phyloP scores from a whole-genome alignment of 495 filamentous ascomycete species.

The Cercophora newfieldiana region DNA sequence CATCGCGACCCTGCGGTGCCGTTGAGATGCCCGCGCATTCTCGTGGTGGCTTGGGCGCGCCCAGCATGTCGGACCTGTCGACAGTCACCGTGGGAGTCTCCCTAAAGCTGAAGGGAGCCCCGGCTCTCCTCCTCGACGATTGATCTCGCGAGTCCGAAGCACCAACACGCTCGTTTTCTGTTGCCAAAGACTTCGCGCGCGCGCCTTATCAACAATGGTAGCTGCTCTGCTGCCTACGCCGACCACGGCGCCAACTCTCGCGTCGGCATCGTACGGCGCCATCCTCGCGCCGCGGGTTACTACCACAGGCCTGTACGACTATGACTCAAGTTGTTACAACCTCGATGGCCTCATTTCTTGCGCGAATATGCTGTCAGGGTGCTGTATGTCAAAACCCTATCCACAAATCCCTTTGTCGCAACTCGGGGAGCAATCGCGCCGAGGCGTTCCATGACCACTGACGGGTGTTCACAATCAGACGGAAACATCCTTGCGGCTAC shows the following conservation, averaged over 20 bases:
- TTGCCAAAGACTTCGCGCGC: neutral
- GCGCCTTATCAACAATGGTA: neutral
- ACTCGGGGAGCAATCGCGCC: too few relatives aligned
- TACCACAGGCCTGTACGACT: conserved; percentile 15
- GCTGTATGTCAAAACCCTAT: too few relatives aligned
- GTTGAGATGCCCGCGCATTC: neutral
- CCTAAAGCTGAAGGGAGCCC: neutral
- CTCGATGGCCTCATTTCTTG: conserved; percentile 2
- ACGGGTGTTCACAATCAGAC: too few relatives aligned
- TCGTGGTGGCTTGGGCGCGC: neutral
- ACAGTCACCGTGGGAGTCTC: neutral
- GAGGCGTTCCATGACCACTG: too few relatives aligned
- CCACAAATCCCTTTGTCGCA: too few relatives aligned
- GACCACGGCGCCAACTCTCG: conserved; percentile 15
- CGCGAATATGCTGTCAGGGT: conserved; percentile 18
- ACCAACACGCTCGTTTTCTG: neutral
- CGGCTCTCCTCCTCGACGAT: neutral
- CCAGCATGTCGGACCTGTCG: neutral
- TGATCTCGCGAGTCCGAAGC: neutral
- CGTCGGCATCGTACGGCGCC: conserved; percentile 9
- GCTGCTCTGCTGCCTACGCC: conserved; percentile 14
- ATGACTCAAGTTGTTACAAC: neutral
- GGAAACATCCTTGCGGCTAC: neutral
- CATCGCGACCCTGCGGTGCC: neutral
- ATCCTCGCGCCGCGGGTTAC: conserved; percentile 21